These are phyloP conservation scores for Chamaecrista fasciculata DNA, from an alignment of 306 rosid genomes.

Conservation along the genomic window DNA sequence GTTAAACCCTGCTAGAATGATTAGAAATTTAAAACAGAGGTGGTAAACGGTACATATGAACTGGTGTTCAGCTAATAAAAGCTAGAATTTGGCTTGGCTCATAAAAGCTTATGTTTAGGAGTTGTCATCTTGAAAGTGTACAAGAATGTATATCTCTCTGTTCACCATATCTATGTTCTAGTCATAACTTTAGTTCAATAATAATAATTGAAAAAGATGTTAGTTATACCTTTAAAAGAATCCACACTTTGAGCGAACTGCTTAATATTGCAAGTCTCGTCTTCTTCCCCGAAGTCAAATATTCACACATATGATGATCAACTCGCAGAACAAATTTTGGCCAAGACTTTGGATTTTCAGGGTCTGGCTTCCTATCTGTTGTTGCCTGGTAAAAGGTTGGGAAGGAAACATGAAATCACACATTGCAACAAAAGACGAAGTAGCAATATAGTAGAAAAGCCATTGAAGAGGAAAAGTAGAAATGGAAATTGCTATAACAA, in stretches of 20 bases:
- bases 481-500: slow-evolving; percentile 1
- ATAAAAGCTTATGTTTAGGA: not conserved
- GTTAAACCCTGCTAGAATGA: not conserved
- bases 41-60: not conserved
- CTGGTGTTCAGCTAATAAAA: not conserved
- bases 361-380: slow-evolving; percentile 59
- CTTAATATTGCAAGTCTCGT: slow-evolving; percentile 86
- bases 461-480: not conserved
- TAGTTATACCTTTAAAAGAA: slow-evolving; percentile 70
- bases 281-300: slow-evolving; percentile 76
- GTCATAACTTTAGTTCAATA: slow-evolving; percentile 14
- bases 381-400: slow-evolving; percentile 54
- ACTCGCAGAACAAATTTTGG: slow-evolving; percentile 81
- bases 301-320: slow-evolving; percentile 81
- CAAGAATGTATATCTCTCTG: not conserved
- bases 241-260: slow-evolving; percentile 96
- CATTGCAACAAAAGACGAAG: not conserved
- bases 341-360: slow-evolving; percentile 83
- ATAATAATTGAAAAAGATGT: slow-evolving; percentile 7
- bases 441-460: slow-evolving; percentile 3
- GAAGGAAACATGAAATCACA: slow-evolving; percentile 24
- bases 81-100: not conserved
- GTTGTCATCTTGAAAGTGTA: not conserved
- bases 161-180: not conserved
- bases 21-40: not conserved